Base-by-base conservation (phyloP, 192 early-diverging fungal species). In the Backusella parvicylindrica region DNA sequence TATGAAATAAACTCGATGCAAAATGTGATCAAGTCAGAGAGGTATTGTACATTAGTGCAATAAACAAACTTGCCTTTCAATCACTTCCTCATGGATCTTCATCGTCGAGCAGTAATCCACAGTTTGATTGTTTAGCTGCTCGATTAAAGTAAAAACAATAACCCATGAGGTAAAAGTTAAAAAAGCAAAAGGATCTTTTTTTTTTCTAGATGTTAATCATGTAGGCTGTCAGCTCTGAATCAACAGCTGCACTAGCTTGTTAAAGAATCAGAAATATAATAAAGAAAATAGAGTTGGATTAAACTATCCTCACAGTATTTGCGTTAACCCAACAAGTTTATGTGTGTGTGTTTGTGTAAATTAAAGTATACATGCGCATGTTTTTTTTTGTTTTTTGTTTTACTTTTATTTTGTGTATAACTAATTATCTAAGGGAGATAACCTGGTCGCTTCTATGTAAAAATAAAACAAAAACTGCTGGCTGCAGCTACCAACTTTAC, bases 51-150 rank as follows among this genome's bases (percentile, higher is more conserved):
- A 49, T 30, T 1, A 28, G 18, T 65, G 64, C 79, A 30, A 78
- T 86, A 68, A 89, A 86, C 49, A 72, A 84, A 71, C 88, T 93
- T 23, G 95, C 95, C 0, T 96, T 96, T 75, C 97, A 99, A 84
- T 95, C 91, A 40, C 87, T 99, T 28, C 93, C 96, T 18, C 87
- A 96, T 64, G 92, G 96, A 68, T n/a, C 90, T 98, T 79, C 87
- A 96, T 35, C 89, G 97, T n/a, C 87, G 97, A 40, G 94, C 96
- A 23, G 97, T 96, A 30, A 95, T 93, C 75, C 94, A 96, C 81
- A 99, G 98, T 81, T 86, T 95, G 47, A 96, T 75, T 90, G 96
- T 23, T 77, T 99, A n/a, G 96, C 97, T 6, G 84, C 86, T 32
- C 87, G 92, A 33, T 80, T 97, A 50, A 87, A n/a, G 89, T 89